Base-by-base conservation (phyloP, 2,329 filamentous ascomycete species). In the Phyllosticta citribraziliensis region DNA sequence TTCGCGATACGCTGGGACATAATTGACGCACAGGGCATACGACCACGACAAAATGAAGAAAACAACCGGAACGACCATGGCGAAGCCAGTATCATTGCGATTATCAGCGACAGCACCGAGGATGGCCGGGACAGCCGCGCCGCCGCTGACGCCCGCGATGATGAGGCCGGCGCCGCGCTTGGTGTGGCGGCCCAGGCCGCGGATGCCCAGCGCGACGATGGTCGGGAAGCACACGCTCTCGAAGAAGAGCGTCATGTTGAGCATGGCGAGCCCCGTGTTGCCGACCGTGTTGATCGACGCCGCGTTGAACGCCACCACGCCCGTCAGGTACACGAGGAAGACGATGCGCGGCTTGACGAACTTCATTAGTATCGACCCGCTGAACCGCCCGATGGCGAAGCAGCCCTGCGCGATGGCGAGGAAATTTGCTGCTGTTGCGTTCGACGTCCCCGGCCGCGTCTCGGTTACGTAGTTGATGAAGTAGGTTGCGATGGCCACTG, bases 191-290 rank as follows among this genome's bases (percentile, higher is more conserved):
- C 89, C 89, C 1, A 91, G 79, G 2, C 88, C 88, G 22, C 89
- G 84, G 63, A 96, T 85, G 2, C 88, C 88, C 12, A 94, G 81
- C 3, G 88, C 85, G 66, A 91, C 91, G 63, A 94, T 86, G 1
- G 92, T 85, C 0, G 91, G 91, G 79, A 89, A 96, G 66, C 90
- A 84, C 57, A 91, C 89, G 0, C 87, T 88, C 72, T 93, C 89
- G 68, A 89, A 90, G 73, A 95, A 90, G 65, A 90, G 86, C 65
- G 88, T 88, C 27, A 92, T 67, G 50, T 86, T 78, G 2, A 88
- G 76, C 65, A 89, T 86, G n/a, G 84, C 78, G 61, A 85, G 78
- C 17, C 81, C 81, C 0, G 76, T 73, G 60, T 80, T 78, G 30
- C 79, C 81, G 17, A 70, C 71, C n/a, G 80, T 77, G 5, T 75